Evolutionary conservation across 192 early-diverging fungal genomes (phyloP).

Genomic region (Spinellus fusiger): DNA sequence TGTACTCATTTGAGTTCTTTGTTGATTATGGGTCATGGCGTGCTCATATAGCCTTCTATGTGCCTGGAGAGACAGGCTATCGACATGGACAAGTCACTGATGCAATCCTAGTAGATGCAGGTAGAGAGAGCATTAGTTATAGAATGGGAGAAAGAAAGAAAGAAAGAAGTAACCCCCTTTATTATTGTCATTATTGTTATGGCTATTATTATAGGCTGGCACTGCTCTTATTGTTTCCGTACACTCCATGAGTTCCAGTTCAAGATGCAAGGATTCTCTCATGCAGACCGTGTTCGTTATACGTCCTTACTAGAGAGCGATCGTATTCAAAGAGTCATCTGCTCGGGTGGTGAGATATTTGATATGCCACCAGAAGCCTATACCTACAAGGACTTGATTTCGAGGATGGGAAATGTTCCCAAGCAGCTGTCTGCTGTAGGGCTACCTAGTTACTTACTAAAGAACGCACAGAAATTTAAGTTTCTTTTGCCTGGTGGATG

Average conservation of each 20-base stretch:
- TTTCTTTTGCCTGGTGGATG: conserved; percentile 38
- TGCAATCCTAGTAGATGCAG: conserved; percentile 47
- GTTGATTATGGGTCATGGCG: conserved; percentile 41
- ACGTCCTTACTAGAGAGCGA: conserved; percentile 23
- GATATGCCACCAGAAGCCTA: conserved; percentile 58
- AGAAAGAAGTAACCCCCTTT: background rate
- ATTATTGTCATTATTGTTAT: background rate
- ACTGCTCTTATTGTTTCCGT: conserved; percentile 61
- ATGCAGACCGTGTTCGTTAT: conserved; percentile 45
- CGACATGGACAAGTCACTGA: conserved; percentile 31
- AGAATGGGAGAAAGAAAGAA: background rate
- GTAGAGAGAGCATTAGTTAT: conserved; percentile 20
- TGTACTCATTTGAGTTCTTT: conserved; percentile 61
- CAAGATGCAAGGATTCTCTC: conserved; percentile 59
- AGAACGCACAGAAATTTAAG: conserved; percentile 22
- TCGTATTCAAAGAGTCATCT: conserved; percentile 46
- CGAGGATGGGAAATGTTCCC: conserved; percentile 34
- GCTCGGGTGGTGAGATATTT: conserved; percentile 60
- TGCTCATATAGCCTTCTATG: conserved; percentile 36
- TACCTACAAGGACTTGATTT: conserved; percentile 45
- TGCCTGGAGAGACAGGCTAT: conserved; percentile 14
- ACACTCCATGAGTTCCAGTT: conserved; percentile 48
- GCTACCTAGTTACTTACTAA: conserved; percentile 36
- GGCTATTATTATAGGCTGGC: conserved; percentile 40
- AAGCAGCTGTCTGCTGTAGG: conserved; percentile 33